Evolutionary conservation across 768 basidiomycete species (phyloP).

Genomic region (Collybiopsis confluens): DNA sequence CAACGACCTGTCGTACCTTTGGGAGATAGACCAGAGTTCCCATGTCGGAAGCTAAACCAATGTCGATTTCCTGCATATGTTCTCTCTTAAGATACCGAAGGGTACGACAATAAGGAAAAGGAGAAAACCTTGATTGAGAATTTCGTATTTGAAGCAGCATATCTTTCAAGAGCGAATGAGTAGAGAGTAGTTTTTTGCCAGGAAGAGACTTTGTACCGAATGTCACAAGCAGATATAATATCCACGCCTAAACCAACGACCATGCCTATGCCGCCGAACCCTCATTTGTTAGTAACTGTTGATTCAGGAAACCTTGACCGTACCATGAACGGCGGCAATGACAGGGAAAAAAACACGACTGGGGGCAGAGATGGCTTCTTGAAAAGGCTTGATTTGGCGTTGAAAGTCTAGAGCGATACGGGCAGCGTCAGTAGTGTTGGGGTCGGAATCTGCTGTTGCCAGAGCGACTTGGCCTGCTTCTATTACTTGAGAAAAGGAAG

Average conservation of each 20-base stretch:
- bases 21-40: constrained; percentile 82
- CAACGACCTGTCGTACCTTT: background rate
- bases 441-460: constrained; percentile 18
- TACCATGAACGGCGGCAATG: constrained; percentile 71
- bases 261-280: too few species aligned
- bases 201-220: constrained; percentile 38
- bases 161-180: too few species aligned
- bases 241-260: constrained; percentile 79
- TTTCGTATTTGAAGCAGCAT: constrained; percentile 53
- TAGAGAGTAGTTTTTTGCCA: too few species aligned
- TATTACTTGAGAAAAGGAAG: constrained; percentile 21
- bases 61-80: constrained; percentile 67
- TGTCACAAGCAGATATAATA: constrained; percentile 69
- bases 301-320: too few species aligned
- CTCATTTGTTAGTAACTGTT: too few species aligned
- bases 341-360: constrained; percentile 74
- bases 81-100: background rate
- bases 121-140: constrained; percentile 70
- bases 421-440: constrained; percentile 40
- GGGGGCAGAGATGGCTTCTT: constrained; percentile 67
- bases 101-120: background rate
- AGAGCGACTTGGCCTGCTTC: constrained; percentile 20
- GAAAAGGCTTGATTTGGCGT: constrained; percentile 53
- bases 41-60: constrained; percentile 85
- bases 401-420: constrained; percentile 47